Evolutionary conservation across 2,329 filamentous ascomycete genomes (phyloP), one percentile per base, ranked within the genome.

Genomic region (Phialocephala sp.): DNA sequence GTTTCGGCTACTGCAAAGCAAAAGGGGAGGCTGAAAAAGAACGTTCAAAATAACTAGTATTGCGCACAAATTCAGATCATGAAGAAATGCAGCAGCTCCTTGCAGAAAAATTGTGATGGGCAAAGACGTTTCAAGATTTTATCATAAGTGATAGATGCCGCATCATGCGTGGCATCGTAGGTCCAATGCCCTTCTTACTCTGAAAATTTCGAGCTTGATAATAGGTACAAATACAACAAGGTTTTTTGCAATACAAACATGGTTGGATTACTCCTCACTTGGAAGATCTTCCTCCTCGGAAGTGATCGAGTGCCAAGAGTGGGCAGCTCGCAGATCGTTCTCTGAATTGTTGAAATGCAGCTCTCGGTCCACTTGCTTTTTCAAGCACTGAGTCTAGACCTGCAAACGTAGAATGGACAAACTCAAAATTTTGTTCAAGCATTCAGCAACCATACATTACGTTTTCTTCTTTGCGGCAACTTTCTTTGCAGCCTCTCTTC

Each of bases 401-500:
- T 22, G 8, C n/a, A 50, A 50, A 50, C 8, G 1, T 14, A 20
- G n/a, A 45, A 45, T 20, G 12, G 20, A 24, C 8, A 22, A 43
- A 18, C 41, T n/a, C 41, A 14, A 24, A 3, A 5, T 41, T 24
- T 50, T 50, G 6, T 22, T 11, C 18, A n/a, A 50, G n/a, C 8
- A 22, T 18, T 41, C 15, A 41, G 37, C 37, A 41, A 41, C 2
- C 37, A 22, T 6, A 9, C 15, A 20, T 20, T 41, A 57, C 1
- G 35, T 66, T 22, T 54, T 50, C 59, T 67, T 68, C 47, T 35
- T 66, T 50, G 63, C 62, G 32, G 64, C 63, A 59, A 56, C 66
- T 27, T 50, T 66, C 37, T 66, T 45, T n/a, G 66, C 66, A 14
- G 63, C 65, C 22, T 64, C 52, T 60, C 67, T 69, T 39, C 66